Evolutionary conservation across 495 filamentous ascomycete genomes (phyloP).

Genomic region (Aeminium ludgeri): DNA sequence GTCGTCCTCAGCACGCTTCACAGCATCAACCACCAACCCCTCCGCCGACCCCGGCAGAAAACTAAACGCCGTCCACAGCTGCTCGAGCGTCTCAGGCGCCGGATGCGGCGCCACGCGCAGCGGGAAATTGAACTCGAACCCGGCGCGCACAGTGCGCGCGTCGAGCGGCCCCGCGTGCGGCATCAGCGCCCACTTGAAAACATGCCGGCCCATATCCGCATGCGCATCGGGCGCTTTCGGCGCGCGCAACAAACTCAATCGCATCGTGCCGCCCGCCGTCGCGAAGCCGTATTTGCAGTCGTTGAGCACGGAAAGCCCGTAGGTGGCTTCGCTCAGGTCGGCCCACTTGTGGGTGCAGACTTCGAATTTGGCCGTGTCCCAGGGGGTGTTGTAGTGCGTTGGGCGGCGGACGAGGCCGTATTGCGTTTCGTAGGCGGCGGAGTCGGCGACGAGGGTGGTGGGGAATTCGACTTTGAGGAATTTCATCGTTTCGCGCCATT

Average conservation of each 20-base stretch:
- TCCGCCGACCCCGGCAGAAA: conserved; percentile 8
- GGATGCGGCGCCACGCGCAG: conserved; percentile 24
- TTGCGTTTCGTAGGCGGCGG: conserved; percentile 91
- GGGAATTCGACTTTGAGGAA: conserved; percentile 99
- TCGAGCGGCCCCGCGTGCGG: conserved; percentile 62
- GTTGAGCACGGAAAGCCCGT: conserved; percentile 87
- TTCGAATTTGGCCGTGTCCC: conserved; percentile 99
- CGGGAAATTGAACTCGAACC: conserved; percentile 79
- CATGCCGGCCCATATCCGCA: conserved; percentile 84
- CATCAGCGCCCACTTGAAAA: conserved; percentile 78
- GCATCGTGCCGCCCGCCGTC: conserved; percentile 79
- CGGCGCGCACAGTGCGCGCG: conserved; percentile 59
- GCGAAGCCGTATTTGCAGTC: conserved; percentile 97
- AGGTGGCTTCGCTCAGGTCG: conserved; percentile 82
- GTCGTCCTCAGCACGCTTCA: conserved; percentile 93
- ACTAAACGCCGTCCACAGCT: conserved; percentile 22
- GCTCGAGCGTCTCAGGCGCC: background rate
- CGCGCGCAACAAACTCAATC: conserved; percentile 70
- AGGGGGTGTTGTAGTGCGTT: conserved; percentile 91
- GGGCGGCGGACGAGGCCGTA: conserved; percentile 77
- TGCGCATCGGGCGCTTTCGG: conserved; percentile 94
- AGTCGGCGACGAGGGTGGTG: conserved; percentile 76
- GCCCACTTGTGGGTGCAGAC: conserved; percentile 96
- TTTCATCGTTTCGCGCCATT: conserved; percentile 91
- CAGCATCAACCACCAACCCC: conserved; percentile 58